Evolutionary conservation across 192 early-diverging fungal genomes (phyloP).

Genomic region (Backusella mclennaniae): DNA sequence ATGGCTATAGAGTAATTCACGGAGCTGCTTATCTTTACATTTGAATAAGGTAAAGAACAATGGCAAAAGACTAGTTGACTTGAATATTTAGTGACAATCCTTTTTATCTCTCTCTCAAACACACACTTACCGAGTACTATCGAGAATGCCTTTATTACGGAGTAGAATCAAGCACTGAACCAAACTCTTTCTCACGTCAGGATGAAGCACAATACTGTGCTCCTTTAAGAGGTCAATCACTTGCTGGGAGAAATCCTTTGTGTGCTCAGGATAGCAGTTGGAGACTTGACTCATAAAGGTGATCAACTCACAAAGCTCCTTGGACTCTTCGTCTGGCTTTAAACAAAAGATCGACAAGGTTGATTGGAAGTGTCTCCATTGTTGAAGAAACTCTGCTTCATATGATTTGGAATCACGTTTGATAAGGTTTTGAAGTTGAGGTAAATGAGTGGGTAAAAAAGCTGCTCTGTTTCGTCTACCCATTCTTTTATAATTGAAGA

Average conservation of each 20-base stretch:
- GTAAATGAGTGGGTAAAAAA: constrained; percentile 77
- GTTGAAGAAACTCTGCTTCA: constrained; percentile 91
- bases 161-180: constrained; percentile 88
- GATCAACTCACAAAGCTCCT: constrained; percentile 85
- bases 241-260: constrained; percentile 76
- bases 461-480: constrained; percentile 60
- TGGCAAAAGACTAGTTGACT: constrained; percentile 56
- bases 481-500: constrained; percentile 39
- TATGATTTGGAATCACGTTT: constrained; percentile 94
- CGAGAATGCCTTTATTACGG: constrained; percentile 80
- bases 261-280: constrained; percentile 85
- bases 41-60: constrained; percentile 97
- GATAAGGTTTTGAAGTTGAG: constrained; percentile 98
- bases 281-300: constrained; percentile 89
- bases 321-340: constrained; percentile 79
- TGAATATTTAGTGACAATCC: neutral
- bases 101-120: neutral
- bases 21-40: constrained; percentile 88
- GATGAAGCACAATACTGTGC: constrained; percentile 78
- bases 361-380: constrained; percentile 90
- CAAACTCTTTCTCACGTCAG: constrained; percentile 81
- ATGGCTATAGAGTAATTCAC: constrained; percentile 85
- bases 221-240: constrained; percentile 81
- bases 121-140: constrained; percentile 48
- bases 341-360: constrained; percentile 84